Conservation (phyloP, 768 basidiomycete species). For the Kwoniella pini region DNA sequence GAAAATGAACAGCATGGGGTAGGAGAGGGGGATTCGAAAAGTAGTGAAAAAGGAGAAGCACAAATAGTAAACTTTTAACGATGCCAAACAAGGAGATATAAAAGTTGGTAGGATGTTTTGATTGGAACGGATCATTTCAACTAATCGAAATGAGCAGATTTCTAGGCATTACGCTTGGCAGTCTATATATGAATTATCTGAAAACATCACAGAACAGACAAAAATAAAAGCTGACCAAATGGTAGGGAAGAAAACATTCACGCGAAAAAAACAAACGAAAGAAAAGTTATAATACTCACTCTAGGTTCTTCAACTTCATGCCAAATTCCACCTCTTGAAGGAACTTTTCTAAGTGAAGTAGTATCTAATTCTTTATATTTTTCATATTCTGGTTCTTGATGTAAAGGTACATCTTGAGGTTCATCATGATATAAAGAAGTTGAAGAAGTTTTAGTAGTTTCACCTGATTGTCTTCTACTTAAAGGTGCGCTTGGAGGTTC, state of each 20-base stretch:
- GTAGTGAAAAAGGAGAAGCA: neutral
- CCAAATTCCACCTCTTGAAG: conserved; percentile 37
- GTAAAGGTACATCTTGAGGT: neutral
- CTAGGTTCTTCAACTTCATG: conserved; percentile 29
- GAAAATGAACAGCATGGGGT: neutral
- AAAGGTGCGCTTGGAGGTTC: conserved; percentile 12
- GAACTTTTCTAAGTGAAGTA: conserved; percentile 27
- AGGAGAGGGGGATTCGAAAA: neutral
- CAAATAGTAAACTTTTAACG: conserved; percentile 3
- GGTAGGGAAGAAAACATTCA: neutral
- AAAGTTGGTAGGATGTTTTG: neutral
- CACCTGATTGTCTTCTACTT: conserved; percentile 10
- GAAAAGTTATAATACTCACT: conserved; percentile 29
- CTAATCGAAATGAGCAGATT: neutral
- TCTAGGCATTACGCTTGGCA: neutral
- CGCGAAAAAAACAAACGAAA: neutral
- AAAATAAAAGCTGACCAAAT: neutral
- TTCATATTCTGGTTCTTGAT: neutral
- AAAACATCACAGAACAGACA: neutral
- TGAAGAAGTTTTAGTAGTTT: neutral
- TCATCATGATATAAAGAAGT: conserved; percentile 6
- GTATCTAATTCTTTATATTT: conserved; percentile 14
- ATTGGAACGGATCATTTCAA: conserved; percentile 2
- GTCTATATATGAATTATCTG: neutral
- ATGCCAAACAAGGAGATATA: neutral